These are phyloP conservation scores for Pestalotiopsis fici DNA, from an alignment of 2,329 filamentous ascomycete species.

Conservation along the genomic window DNA sequence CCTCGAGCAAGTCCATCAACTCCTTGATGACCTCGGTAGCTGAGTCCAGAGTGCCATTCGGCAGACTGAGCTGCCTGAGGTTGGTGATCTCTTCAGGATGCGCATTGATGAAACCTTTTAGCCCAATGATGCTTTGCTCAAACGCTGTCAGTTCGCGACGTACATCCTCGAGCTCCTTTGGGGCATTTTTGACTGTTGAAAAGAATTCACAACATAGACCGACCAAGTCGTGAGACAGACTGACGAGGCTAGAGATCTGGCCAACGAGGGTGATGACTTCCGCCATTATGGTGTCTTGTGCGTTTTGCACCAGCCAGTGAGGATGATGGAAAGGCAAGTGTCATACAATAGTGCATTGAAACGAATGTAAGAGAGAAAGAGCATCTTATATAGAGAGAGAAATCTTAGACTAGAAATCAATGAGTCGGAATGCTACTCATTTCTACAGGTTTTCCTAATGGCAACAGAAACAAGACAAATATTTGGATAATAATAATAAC, in stretches of 20 bases:
- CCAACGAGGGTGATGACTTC: not conserved
- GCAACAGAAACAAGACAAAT: no score
- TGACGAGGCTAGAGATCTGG: not conserved
- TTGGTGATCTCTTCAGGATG: not conserved
- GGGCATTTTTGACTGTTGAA: not conserved
- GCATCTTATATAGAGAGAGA: no score
- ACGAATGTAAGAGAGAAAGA: no score
- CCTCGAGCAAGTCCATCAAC: not conserved
- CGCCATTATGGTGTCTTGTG: not conserved
- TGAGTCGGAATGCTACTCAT: no score
- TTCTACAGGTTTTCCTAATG: no score
- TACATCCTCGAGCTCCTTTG: not conserved
- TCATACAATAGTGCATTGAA: no score
- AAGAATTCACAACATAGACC: not conserved
- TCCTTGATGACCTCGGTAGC: not conserved
- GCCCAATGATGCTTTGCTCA: not conserved
- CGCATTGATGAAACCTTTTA: not conserved
- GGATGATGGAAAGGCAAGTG: slow-evolving; percentile 1
- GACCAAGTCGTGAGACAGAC: not conserved
- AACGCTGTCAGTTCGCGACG: not conserved
- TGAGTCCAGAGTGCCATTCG: not conserved
- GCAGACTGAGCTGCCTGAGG: not conserved
- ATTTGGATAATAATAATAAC: no score
- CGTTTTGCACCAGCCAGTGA: not conserved
- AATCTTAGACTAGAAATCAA: no score